phyloP scores from a whole-genome alignment of 306 rosid species.

The Quercus alba region DNA sequence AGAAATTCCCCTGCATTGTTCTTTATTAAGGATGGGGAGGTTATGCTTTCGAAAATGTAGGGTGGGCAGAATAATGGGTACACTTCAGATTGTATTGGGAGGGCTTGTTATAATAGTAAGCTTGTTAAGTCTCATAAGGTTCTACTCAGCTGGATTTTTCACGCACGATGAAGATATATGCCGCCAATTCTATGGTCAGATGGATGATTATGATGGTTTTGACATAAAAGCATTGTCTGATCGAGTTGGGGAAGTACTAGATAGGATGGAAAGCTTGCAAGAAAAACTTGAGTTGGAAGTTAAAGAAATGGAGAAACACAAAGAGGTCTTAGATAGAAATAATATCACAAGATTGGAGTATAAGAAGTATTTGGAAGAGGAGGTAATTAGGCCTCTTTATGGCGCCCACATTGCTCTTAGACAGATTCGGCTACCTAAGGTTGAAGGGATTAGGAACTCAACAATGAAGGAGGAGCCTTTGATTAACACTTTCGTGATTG shows the following conservation, averaged over 20 bases:
- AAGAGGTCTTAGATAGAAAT: slow-evolving; percentile 24
- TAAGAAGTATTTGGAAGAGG: slow-evolving; percentile 58
- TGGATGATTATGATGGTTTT: slow-evolving; percentile 43
- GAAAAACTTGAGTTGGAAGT: slow-evolving; percentile 60
- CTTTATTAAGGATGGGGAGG: slow-evolving; percentile 35
- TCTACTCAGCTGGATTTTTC: slow-evolving; percentile 79
- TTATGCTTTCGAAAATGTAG: slow-evolving; percentile 57
- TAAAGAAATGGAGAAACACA: slow-evolving; percentile 60
- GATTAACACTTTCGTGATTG: slow-evolving; percentile 65
- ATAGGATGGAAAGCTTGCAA: slow-evolving; percentile 58
- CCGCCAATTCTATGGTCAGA: slow-evolving; percentile 40
- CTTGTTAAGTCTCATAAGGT: slow-evolving; percentile 53
- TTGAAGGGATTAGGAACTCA: slow-evolving; percentile 45
- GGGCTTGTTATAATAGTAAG: slow-evolving; percentile 66
- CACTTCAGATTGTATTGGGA: slow-evolving; percentile 67
- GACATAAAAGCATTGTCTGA: slow-evolving; percentile 58
- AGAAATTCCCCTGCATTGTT: neutral
- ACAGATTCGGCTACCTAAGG: slow-evolving; percentile 55
- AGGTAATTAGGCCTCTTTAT: slow-evolving; percentile 78
- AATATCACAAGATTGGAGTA: slow-evolving; percentile 38
- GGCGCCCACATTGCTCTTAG: slow-evolving; percentile 68
- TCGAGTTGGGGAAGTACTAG: slow-evolving; percentile 62
- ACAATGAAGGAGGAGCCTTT: slow-evolving; percentile 66
- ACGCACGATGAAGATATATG: slow-evolving; percentile 59
- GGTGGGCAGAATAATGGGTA: slow-evolving; percentile 46